These are phyloP conservation scores for Rhinocladiella mackenziei DNA, from an alignment of 2,329 filamentous ascomycete genomes.

Conservation along the genomic window DNA sequence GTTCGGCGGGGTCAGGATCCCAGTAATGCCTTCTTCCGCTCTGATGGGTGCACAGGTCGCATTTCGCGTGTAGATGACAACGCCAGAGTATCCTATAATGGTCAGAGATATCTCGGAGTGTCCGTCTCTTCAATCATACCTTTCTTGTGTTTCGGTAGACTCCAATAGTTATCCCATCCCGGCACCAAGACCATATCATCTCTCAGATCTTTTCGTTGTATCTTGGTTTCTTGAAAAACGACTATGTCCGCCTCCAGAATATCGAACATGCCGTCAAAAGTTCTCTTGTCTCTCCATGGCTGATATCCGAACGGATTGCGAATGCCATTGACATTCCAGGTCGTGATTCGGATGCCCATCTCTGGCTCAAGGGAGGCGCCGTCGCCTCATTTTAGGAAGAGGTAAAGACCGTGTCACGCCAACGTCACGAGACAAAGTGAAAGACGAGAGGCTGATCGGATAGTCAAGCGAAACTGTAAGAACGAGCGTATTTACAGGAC, in stretches of 20 bases:
- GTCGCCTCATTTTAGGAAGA: conserved; percentile 6
- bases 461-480: neutral
- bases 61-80: conserved; percentile 91
- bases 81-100: conserved; percentile 80
- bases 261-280: conserved; percentile 87
- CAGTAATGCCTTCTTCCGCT: conserved; percentile 91
- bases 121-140: conserved; percentile 48
- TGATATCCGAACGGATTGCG: conserved; percentile 80
- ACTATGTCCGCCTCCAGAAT: conserved; percentile 88
- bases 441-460: neutral
- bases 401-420: neutral
- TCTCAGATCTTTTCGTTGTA: conserved; percentile 82
- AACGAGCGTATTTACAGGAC: too few species aligned
- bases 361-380: conserved; percentile 4
- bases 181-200: conserved; percentile 96
- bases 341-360: conserved; percentile 77
- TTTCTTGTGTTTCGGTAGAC: conserved; percentile 88
- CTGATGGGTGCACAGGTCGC: conserved; percentile 77
- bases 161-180: conserved; percentile 96
- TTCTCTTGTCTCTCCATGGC: conserved; percentile 70
- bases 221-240: conserved; percentile 93
- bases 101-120: conserved; percentile 10
- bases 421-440: neutral
- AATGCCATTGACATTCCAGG: conserved; percentile 85
- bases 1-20: conserved; percentile 69